phyloP scores from a whole-genome alignment of 1,284 basidiomycete species.

The Leucoagaricus sp. region DNA sequence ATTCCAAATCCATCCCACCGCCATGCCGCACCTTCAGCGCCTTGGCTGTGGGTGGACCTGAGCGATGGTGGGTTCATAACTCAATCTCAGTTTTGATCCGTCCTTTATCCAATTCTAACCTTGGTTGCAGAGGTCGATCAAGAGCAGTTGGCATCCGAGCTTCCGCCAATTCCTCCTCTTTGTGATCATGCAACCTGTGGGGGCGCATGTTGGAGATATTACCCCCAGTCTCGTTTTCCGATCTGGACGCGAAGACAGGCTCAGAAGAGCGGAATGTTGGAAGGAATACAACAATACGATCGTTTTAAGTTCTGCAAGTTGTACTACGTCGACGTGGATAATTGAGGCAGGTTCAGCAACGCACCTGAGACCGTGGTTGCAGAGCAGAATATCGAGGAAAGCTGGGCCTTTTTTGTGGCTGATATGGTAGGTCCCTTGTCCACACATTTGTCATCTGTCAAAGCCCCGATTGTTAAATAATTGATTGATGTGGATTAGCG shows the following conservation, averaged over 20 bases:
- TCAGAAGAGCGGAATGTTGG: conserved; percentile 34
- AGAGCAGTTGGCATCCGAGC: conserved; percentile 30
- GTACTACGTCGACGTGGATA: conserved; percentile 37
- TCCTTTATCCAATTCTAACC: conserved; percentile 10
- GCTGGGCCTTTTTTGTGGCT: conserved; percentile 38
- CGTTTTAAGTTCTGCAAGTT: conserved; percentile 27
- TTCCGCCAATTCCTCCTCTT: conserved; percentile 37
- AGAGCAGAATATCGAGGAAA: conserved; percentile 23
- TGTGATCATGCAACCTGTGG: conserved; percentile 38
- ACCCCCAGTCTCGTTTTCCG: conserved; percentile 50
- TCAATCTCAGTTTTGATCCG: conserved; percentile 5
- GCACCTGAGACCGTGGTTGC: conserved; percentile 23
- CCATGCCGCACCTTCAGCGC: conserved; percentile 31
- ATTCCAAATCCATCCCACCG: conserved; percentile 28
- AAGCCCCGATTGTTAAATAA: neutral
- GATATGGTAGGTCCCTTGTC: conserved; percentile 29
- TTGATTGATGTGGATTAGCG: conserved; percentile 22
- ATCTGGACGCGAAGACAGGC: conserved; percentile 53
- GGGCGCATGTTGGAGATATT: conserved; percentile 38
- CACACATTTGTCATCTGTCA: neutral
- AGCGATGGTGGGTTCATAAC: conserved; percentile 32
- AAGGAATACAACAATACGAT: conserved; percentile 31
- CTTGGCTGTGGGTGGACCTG: conserved; percentile 40
- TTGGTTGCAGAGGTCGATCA: conserved; percentile 31
- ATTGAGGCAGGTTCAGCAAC: conserved; percentile 33